phyloP scores from a whole-genome alignment of 2,329 filamentous ascomycete species.

The Byssoonygena ceratinophila region DNA sequence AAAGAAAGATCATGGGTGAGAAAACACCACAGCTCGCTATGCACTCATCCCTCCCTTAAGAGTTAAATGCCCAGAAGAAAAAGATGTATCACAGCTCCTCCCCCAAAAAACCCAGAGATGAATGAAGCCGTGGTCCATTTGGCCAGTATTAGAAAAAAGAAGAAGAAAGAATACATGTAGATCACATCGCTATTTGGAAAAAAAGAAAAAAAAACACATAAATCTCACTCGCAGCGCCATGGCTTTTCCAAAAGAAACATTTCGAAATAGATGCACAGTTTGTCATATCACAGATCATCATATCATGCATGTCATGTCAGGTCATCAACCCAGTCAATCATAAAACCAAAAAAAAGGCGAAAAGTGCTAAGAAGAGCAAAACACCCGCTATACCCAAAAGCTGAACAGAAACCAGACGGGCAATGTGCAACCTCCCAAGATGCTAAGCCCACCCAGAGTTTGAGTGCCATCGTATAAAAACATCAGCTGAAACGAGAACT shows the following conservation, averaged over 20 bases:
- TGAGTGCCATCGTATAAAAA: slow-evolving; percentile 11
- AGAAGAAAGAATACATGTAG: not conserved
- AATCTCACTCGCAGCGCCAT: not conserved
- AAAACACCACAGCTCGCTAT: slow-evolving; percentile 1
- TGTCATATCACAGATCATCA: slow-evolving; percentile 11
- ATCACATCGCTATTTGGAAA: not conserved
- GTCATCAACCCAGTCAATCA: slow-evolving; percentile 3
- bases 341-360: not conserved
- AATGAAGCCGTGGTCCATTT: slow-evolving; percentile 8
- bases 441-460: slow-evolving; percentile 9
- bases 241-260: not conserved
- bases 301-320: slow-evolving; percentile 10
- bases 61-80: not conserved
- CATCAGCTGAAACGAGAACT: not conserved
- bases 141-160: slow-evolving; percentile 1
- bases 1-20: not conserved
- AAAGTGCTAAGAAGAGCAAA: not conserved
- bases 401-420: not conserved
- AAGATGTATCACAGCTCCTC: not conserved
- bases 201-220: not conserved
- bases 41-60: not conserved
- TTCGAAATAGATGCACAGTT: slow-evolving; percentile 4
- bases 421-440: slow-evolving; percentile 8
- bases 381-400: slow-evolving; percentile 7
- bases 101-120: not conserved